A percentile compares a stretch with the other conserved stretches of the same genome.
Conservation (phyloP, 345 rosid genomes). For the Citrus unshiu region DNA sequence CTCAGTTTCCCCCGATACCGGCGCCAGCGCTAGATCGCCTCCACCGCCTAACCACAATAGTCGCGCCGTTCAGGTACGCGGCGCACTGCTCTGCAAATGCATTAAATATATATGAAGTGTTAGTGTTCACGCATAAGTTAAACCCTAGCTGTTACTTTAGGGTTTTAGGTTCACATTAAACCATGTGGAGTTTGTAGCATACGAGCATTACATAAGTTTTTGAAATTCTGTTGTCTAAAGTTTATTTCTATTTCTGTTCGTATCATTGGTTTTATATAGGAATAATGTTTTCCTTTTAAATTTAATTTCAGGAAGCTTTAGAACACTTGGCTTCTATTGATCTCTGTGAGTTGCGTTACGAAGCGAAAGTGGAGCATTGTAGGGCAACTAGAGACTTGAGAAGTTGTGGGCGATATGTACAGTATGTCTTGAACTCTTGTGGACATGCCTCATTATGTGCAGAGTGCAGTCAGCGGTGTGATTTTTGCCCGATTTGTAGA, state of each 20-base stretch:
- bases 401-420: conserved; percentile 79
- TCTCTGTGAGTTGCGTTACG: conserved; percentile 68
- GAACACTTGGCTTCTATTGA: conserved; percentile 73
- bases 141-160: conserved; percentile 9
- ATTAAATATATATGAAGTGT: neutral
- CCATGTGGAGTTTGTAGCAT: no score
- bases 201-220: no score
- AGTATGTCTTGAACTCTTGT: conserved; percentile 62
- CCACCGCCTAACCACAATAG: conserved; percentile 36
- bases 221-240: neutral
- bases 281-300: conserved; percentile 7
- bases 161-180: conserved; percentile 11
- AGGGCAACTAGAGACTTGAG: conserved; percentile 94
- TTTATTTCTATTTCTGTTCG: neutral
- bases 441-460: conserved; percentile 90
- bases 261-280: neutral
- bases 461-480: conserved; percentile 81
- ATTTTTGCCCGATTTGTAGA: conserved; percentile 89
- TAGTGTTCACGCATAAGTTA: neutral
- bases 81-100: neutral
- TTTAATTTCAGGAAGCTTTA: conserved; percentile 72
- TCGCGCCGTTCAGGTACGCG: conserved; percentile 46
- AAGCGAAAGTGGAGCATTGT: conserved; percentile 84
- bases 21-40: conserved; percentile 19
- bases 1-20: conserved; percentile 15